Conservation (phyloP, 352 stramenopile genomes). For the Phytophthora pluvialis region DNA sequence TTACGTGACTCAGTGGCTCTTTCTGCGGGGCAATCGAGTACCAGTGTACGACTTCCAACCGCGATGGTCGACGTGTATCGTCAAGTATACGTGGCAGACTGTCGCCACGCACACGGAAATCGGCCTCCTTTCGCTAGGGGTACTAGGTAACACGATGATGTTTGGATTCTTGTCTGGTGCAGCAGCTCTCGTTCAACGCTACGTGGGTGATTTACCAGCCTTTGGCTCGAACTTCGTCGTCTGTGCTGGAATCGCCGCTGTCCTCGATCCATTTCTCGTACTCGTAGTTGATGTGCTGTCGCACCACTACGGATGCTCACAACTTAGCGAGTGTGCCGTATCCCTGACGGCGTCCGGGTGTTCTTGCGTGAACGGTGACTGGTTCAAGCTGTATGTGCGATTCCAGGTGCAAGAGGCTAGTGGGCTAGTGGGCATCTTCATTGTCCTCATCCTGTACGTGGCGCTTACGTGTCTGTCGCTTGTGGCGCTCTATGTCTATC, state of each 20-base stretch:
- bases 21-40: slow-evolving; percentile 64
- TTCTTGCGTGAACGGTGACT: slow-evolving; percentile 84
- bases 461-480: slow-evolving; percentile 64
- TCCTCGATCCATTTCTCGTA: slow-evolving; percentile 86
- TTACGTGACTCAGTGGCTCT: slow-evolving; percentile 89
- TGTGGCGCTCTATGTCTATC: slow-evolving; percentile 73
- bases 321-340: slow-evolving; percentile 44
- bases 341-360: slow-evolving; percentile 51
- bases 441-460: slow-evolving; percentile 81
- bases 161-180: slow-evolving; percentile 55
- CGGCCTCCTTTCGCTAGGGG: slow-evolving; percentile 63
- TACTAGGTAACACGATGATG: slow-evolving; percentile 58
- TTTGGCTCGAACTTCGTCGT: slow-evolving; percentile 82
- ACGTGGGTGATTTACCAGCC: slow-evolving; percentile 73
- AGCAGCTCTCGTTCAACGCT: slow-evolving; percentile 45
- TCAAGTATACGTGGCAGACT: slow-evolving; percentile 87
- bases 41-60: slow-evolving; percentile 85
- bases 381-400: slow-evolving; percentile 89
- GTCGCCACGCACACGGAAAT: slow-evolving; percentile 73
- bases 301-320: slow-evolving; percentile 81
- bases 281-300: slow-evolving; percentile 76
- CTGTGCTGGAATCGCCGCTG: slow-evolving; percentile 71
- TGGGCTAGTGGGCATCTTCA: slow-evolving; percentile 78
- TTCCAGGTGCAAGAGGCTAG: slow-evolving; percentile 77
- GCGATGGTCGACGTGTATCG: slow-evolving; percentile 62